A percentile compares a stretch with the other conserved stretches of the same genome.
These are phyloP conservation scores for Geotrichum fermentans DNA, from an alignment of 1,139 yeast species.

Conservation along the genomic window DNA sequence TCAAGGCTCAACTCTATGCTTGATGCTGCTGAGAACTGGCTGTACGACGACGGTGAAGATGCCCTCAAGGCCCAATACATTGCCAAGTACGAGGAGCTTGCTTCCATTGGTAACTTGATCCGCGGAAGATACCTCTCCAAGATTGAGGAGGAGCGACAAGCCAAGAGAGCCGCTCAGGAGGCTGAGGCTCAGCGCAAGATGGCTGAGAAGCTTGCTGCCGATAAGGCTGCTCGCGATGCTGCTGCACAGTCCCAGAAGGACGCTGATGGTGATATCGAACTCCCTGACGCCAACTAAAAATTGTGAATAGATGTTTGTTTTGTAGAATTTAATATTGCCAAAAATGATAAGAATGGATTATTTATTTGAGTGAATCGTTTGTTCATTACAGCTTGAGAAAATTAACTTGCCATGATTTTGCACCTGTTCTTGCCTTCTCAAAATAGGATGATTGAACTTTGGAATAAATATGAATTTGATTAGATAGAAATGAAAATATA, in stretches of 20 bases:
- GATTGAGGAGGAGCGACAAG: constrained; percentile 93
- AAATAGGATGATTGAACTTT: too few relatives aligned
- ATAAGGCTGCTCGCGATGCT: constrained; percentile 46
- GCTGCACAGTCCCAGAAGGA: constrained; percentile 24
- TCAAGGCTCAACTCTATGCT: constrained; percentile 66
- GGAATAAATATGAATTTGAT: too few relatives aligned
- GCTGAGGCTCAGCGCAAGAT: constrained; percentile 76
- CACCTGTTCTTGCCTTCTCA: too few relatives aligned
- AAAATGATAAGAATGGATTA: constrained; percentile 6
- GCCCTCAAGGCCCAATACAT: constrained; percentile 94
- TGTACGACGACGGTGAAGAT: constrained; percentile 95
- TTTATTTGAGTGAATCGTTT: constrained; percentile 2
- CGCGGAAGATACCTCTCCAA: constrained; percentile 92
- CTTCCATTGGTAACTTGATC: constrained; percentile 88
- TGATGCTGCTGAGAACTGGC: constrained; percentile 93
- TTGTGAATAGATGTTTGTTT: constrained; percentile 3
- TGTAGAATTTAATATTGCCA: constrained; percentile 4
- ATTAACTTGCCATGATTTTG: too few relatives aligned
- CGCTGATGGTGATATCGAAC: constrained; percentile 28
- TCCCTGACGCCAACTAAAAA: constrained; percentile 25
- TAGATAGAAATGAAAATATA: too few relatives aligned
- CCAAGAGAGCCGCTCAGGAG: constrained; percentile 80
- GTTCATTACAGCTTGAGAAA: too few relatives aligned
- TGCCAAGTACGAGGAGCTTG: constrained; percentile 96
- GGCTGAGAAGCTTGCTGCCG: constrained; percentile 88